These are phyloP conservation scores for Tetradesmus lagerheimii DNA, from an alignment of 139 green algal species.

Conservation along the genomic window DNA sequence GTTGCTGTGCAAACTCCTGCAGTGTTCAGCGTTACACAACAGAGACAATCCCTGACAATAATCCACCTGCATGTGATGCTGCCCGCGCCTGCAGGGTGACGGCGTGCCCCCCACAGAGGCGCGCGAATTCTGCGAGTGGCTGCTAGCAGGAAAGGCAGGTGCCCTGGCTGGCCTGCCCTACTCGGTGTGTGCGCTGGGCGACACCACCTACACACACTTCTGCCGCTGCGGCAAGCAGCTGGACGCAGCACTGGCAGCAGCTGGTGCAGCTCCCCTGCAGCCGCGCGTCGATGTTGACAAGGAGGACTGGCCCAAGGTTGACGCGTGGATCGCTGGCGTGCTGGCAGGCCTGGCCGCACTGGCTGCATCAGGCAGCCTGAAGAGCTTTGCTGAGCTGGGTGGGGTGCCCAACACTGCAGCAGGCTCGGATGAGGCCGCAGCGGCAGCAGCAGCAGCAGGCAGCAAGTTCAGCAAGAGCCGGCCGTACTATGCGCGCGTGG, in stretches of 20 bases:
- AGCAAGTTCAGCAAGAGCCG: constrained; percentile 74
- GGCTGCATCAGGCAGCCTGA: constrained; percentile 47
- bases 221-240: constrained; percentile 86
- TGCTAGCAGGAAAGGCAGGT: constrained; percentile 64
- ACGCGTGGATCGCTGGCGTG: constrained; percentile 76
- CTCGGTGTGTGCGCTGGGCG: constrained; percentile 86
- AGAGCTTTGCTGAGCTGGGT: constrained; percentile 62
- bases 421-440: neutral
- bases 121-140: constrained; percentile 89
- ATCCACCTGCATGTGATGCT: neutral
- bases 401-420: neutral
- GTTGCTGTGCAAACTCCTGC: neutral
- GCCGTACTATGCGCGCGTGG: constrained; percentile 73
- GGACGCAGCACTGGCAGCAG: constrained; percentile 70
- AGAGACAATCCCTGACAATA: neutral
- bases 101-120: constrained; percentile 89
- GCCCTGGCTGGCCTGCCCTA: constrained; percentile 61
- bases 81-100: constrained; percentile 73
- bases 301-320: constrained; percentile 85
- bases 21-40: neutral
- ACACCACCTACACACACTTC: constrained; percentile 91
- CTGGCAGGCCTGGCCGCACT: constrained; percentile 57
- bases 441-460: constrained; percentile 14
- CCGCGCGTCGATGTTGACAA: constrained; percentile 78
- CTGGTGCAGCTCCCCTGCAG: constrained; percentile 60